Conservation (phyloP, 805 yeast species). For the Wickerhamiella galacta region DNA sequence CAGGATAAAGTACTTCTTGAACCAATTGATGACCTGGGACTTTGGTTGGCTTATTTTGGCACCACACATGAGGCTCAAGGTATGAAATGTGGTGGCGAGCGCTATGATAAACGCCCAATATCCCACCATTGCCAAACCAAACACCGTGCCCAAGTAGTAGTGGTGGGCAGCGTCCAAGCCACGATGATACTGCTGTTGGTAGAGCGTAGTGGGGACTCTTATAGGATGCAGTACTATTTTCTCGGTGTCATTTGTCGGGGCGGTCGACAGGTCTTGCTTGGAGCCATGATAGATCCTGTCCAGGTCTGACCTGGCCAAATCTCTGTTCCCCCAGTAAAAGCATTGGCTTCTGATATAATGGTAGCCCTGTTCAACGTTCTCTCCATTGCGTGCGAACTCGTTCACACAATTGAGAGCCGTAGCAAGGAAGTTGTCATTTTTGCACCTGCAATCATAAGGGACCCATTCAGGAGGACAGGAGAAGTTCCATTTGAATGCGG, state of each 20-base stretch:
- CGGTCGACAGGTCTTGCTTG: too few species aligned
- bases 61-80: slow-evolving; percentile 14
- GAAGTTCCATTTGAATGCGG: slow-evolving; percentile 20
- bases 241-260: too few species aligned
- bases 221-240: too few species aligned
- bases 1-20: slow-evolving; percentile 18
- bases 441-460: slow-evolving; percentile 17
- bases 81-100: slow-evolving; percentile 9
- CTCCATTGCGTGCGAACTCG: slow-evolving; percentile 11
- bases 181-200: slow-evolving; percentile 10
- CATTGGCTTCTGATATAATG: slow-evolving; percentile 17
- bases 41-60: too few species aligned
- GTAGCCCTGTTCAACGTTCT: slow-evolving; percentile 15
- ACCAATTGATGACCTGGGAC: slow-evolving; percentile 13
- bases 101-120: slow-evolving; percentile 20
- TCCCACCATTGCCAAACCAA: slow-evolving; percentile 18
- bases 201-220: slow-evolving; percentile 8
- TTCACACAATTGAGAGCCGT: slow-evolving; percentile 19
- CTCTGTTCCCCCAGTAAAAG: slow-evolving; percentile 17
- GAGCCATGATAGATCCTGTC: slow-evolving; percentile 18
- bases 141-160: slow-evolving; percentile 17
- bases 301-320: slow-evolving; percentile 14
- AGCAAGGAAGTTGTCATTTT: slow-evolving; percentile 16
- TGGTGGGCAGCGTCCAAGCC: slow-evolving; percentile 17
- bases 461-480: slow-evolving; percentile 15